phyloP scores from a whole-genome alignment of 2,329 filamentous ascomycete genomes.

The Fusarium coffeatum region DNA sequence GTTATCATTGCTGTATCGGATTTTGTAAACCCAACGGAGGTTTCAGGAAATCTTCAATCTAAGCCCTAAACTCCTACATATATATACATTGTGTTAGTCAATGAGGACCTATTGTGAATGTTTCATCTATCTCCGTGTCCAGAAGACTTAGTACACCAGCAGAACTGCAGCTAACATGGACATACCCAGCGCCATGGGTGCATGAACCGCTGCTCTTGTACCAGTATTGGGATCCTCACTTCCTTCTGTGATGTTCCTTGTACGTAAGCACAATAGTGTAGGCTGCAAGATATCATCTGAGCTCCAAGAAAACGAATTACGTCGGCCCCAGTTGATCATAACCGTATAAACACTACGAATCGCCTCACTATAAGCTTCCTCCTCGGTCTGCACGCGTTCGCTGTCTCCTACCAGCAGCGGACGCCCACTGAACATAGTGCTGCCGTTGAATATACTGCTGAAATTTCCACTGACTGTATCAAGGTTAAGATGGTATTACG shows the following conservation, averaged over 20 bases:
- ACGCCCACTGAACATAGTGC: conserved; percentile 3
- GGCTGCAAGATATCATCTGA: conserved; percentile 10
- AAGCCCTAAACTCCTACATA: background rate
- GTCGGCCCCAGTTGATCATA: conserved; percentile 23
- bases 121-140: background rate
- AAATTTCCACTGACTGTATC: conserved; percentile 6
- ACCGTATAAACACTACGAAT: conserved; percentile 26
- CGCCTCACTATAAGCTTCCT: conserved; percentile 20
- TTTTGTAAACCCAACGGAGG: background rate
- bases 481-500: background rate
- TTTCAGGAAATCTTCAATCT: background rate
- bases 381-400: conserved; percentile 5
- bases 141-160: conserved; percentile 1
- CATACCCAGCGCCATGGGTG: background rate
- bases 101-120: background rate
- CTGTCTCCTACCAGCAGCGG: conserved; percentile 1
- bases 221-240: conserved; percentile 18
- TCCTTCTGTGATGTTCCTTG: conserved; percentile 22
- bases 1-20: background rate
- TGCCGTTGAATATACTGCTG: conserved; percentile 1
- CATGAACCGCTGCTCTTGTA: conserved; percentile 2
- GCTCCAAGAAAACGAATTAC: background rate
- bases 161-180: background rate
- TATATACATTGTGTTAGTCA: background rate
- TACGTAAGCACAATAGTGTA: conserved; percentile 15